Base-by-base conservation (phyloP, 805 yeast genomes). In the Nakazawaea pomicola region DNA sequence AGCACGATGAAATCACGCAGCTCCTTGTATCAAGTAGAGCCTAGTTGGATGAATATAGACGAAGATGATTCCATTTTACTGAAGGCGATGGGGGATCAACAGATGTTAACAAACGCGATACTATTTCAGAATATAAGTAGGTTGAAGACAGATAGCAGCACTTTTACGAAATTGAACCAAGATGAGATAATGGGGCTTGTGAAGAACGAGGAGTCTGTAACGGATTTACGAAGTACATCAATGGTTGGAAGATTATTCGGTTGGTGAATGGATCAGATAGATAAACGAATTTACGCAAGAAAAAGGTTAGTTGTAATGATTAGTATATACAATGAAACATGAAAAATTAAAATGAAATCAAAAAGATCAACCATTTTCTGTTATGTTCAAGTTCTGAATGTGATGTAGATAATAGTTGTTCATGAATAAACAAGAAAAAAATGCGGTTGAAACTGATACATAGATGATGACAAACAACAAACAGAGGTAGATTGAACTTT, bases 21-120 rank as follows among this genome's bases (percentile, higher is more conserved):
- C 12, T 52, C 61, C 3, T 31, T 68, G 31, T 67, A 72, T 49
- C 56, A 68, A 11, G 76, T 70, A 6, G 71, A 68, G 30, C 62
- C 69, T 15, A 68, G 65, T 41, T 74, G 80, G 79, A 72, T 74
- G 78, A 78, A 73, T 40, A 71, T 77, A 3, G 49, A 56, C 39
- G 62, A 56, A 20, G 50, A 44, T 14, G 44, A 19, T 24, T 29
- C 23, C 6, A 28, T 18, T 5, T 11, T 18, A 29, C 15, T 27
- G 14, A 23, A n/a, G n/a, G 19, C 24, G 18, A 15, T 16, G n/a
- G 18, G 31, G n/a, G 46, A 41, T 15, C 41, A 25, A 21, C 36
- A 36, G 25, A 40, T 45, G 10, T 32, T 36, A 18, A 36, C 40
- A 14, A 31, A 36, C 14, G 4, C 37, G 5, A 36, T 40, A 17